Percentiles rank a stretch among this genome's conserved stretches.
These are phyloP conservation scores for Reticulascus tulasneorum DNA, from an alignment of 2,329 filamentous ascomycete species.

Conservation along the genomic window DNA sequence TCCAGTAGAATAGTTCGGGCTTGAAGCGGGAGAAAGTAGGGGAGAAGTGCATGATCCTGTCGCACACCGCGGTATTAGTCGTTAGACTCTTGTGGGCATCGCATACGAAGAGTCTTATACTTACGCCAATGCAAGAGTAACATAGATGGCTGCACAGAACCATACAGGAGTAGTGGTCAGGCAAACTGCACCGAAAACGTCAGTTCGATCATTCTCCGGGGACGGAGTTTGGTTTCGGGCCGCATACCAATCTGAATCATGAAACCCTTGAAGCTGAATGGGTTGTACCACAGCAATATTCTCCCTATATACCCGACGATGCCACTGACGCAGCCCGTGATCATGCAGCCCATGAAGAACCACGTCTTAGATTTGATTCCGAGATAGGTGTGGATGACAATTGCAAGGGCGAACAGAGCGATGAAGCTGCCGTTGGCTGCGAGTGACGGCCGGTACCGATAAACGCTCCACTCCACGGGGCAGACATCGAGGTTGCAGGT, in stretches of 20 bases:
- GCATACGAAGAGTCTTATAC: slow-evolving; percentile 42
- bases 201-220: too few species aligned
- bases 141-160: slow-evolving; percentile 58
- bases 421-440: background rate
- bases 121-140: slow-evolving; percentile 40
- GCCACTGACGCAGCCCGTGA: slow-evolving; percentile 50
- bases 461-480: background rate
- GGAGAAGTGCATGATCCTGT: slow-evolving; percentile 1
- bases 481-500: slow-evolving; percentile 1
- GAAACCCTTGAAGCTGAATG: slow-evolving; percentile 42
- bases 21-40: slow-evolving; percentile 15
- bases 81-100: slow-evolving; percentile 43
- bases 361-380: background rate
- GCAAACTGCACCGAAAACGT: slow-evolving; percentile 49
- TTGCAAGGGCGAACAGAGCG: slow-evolving; percentile 5
- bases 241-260: slow-evolving; percentile 44
- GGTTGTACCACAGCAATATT: slow-evolving; percentile 50
- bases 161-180: slow-evolving; percentile 63
- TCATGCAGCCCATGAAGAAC: slow-evolving; percentile 23
- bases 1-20: slow-evolving; percentile 22
- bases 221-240: too few species aligned
- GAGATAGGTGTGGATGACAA: slow-evolving; percentile 1
- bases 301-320: slow-evolving; percentile 57
- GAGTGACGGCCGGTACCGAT: background rate
- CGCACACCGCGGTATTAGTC: slow-evolving; percentile 25